A percentile compares a stretch with the other conserved stretches of the same genome.
These are phyloP conservation scores for Trichoderma pleuroti DNA, from an alignment of 2,329 filamentous ascomycete genomes.

Conservation along the genomic window DNA sequence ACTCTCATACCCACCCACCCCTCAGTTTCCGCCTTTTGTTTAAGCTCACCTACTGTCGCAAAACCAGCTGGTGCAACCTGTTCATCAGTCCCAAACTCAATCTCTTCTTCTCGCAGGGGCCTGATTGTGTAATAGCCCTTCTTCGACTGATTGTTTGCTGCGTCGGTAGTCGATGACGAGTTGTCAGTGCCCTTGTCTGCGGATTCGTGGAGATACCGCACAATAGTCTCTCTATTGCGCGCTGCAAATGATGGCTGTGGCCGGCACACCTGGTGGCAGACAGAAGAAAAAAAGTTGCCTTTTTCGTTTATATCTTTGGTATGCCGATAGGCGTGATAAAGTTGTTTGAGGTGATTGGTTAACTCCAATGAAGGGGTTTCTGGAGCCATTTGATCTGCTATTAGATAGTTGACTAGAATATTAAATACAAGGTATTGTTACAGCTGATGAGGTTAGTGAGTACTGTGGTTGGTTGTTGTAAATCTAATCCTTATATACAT, in stretches of 20 bases:
- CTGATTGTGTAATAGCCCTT: not conserved
- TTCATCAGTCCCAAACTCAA: not conserved
- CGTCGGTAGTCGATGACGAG: not conserved
- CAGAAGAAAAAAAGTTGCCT: not conserved
- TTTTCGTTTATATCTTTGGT: not conserved
- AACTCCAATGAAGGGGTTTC: not conserved
- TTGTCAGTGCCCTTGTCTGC: not conserved
- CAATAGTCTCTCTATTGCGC: not conserved
- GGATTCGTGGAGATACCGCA: not conserved
- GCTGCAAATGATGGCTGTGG: not conserved
- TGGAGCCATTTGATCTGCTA: not conserved
- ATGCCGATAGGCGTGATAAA: not conserved
- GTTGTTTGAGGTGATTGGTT: not conserved
- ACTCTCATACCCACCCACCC: not conserved
- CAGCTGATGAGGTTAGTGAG: not conserved
- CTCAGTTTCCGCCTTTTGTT: not conserved
- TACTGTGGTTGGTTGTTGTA: not conserved
- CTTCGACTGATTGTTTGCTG: not conserved
- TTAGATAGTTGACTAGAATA: not conserved
- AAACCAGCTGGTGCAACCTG: not conserved
- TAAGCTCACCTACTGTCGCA: not conserved
- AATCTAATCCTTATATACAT: not conserved
- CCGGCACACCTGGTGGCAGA: not conserved
- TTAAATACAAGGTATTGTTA: not conserved
- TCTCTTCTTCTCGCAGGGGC: not conserved